Percentiles rank a stretch among this genome's conserved stretches.
phyloP scores from a whole-genome alignment of 2,329 filamentous ascomycete species.

The Trichoderma guizhouense region DNA sequence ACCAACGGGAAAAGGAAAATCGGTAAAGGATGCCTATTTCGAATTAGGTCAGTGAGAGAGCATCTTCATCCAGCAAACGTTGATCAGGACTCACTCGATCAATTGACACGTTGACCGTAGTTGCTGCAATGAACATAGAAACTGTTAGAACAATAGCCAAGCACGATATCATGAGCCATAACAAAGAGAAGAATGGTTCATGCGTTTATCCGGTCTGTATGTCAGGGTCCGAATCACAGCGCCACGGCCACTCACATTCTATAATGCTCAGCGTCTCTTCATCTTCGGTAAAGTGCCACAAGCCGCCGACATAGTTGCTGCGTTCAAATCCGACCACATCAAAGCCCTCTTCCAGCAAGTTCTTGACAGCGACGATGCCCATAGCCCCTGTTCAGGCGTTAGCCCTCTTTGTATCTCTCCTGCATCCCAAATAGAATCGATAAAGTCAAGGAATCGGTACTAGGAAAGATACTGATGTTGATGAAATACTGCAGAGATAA shows the following conservation, averaged over 20 bases:
- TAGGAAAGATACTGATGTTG: neutral
- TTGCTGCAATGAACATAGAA: constrained; percentile 20
- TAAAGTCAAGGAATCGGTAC: neutral
- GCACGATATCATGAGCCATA: neutral
- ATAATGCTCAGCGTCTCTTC: constrained; percentile 35
- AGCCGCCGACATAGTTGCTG: constrained; percentile 39
- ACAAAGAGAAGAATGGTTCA: neutral
- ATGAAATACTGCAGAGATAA: neutral
- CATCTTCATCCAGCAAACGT: neutral
- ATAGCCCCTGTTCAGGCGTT: constrained; percentile 29
- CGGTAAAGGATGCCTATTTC: constrained; percentile 24
- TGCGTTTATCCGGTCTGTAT: neutral
- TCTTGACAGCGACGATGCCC: constrained; percentile 41
- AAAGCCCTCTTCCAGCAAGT: constrained; percentile 43
- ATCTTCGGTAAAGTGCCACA: constrained; percentile 41
- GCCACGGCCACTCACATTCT: constrained; percentile 27
- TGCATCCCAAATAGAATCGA: neutral
- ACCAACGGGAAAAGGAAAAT: constrained; percentile 35
- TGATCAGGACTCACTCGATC: constrained; percentile 20
- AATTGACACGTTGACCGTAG: constrained; percentile 27
- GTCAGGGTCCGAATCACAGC: neutral
- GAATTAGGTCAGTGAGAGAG: neutral
- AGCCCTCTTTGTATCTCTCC: neutral
- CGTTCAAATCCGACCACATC: constrained; percentile 43
- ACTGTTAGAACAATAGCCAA: neutral